Evolutionary conservation across 2,329 filamentous ascomycete species (phyloP).

Genomic region (Aschersonia sp.): DNA sequence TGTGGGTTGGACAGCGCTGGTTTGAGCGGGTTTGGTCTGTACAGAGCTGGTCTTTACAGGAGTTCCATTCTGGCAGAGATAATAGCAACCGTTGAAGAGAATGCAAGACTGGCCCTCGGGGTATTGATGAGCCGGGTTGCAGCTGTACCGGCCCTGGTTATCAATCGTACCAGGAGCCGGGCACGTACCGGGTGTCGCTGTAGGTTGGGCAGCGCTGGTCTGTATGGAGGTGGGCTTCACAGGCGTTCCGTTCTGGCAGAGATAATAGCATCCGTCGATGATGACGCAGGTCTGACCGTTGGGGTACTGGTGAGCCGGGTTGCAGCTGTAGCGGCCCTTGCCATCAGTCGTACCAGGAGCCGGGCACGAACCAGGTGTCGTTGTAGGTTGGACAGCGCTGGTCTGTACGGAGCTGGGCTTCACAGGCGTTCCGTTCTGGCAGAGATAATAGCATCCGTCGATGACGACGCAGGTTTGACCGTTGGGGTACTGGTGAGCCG

Average conservation of each 20-base stretch:
- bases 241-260: constrained; percentile 2
- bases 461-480: constrained; percentile 7
- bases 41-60: no score
- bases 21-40: no score
- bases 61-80: no score
- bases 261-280: constrained; percentile 7
- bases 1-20: no score
- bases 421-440: constrained; percentile 1
- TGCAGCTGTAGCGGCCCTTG: constrained; percentile 9
- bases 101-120: not conserved
- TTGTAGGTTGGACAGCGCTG: not conserved
- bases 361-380: not conserved
- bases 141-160: not conserved
- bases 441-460: constrained; percentile 7
- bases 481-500: constrained; percentile 1
- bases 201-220: not conserved
- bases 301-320: constrained; percentile 9
- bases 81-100: not conserved
- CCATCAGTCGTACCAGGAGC: constrained; percentile 2
- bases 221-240: not conserved
- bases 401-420: not conserved
- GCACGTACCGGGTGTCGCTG: not conserved
- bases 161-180: not conserved
- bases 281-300: constrained; percentile 6
- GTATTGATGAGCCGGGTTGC: not conserved